Base-by-base conservation (phyloP, 75 land plant genomes). In the Pseudotsuga menziesii region DNA sequence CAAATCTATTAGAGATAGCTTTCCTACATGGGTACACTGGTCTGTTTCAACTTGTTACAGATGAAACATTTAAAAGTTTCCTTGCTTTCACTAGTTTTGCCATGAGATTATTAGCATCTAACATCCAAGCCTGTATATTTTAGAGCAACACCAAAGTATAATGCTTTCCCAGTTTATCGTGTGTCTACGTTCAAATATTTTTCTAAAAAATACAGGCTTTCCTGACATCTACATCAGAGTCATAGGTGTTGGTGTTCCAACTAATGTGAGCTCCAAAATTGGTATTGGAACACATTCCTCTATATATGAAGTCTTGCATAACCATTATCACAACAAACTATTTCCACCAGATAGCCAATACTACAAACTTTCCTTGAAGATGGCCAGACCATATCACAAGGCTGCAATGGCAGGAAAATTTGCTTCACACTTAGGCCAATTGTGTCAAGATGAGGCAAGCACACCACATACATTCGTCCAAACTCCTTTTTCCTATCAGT, bases 391-490 rank as follows among this genome's bases (percentile, higher is more conserved):
- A 44, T 23, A 69, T 67, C 9, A 69, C 72, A 41, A n/a, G 72
- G 14, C 41, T 69, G 72, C 20, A n/a, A 8, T 20, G 52, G 25
- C 52, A 41, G 12, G 25, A 19, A 69, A 41, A 20, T 9, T 41
- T 41, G 2, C n/a, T 39, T 44, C 19, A 0, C 20, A 41, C 20
- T n/a, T 44, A 41, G 54, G 72, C 72, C 72, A 69, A 69, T 25
- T 44, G 12, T 69, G 52, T 69, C 48, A 69, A 67, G 41, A 69
- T n/a, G 25, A 69, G 72, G 41, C 48, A 20, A 69, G 48, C 72
- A 69, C 72, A 69, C 72, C 39, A 69, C 44, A 41, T 35, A 41
- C 72, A 69, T 69, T 69, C 52, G 41, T 69, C 41, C 52, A 69
- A 69, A 69, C n/a, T n/a, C 48, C 72, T 39, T 69, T 69, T 67